A percentile compares a stretch with the other conserved stretches of the same genome.
Conservation (phyloP, 2,329 filamentous ascomycete species). For the Lasiodiplodia gonubiensis region DNA sequence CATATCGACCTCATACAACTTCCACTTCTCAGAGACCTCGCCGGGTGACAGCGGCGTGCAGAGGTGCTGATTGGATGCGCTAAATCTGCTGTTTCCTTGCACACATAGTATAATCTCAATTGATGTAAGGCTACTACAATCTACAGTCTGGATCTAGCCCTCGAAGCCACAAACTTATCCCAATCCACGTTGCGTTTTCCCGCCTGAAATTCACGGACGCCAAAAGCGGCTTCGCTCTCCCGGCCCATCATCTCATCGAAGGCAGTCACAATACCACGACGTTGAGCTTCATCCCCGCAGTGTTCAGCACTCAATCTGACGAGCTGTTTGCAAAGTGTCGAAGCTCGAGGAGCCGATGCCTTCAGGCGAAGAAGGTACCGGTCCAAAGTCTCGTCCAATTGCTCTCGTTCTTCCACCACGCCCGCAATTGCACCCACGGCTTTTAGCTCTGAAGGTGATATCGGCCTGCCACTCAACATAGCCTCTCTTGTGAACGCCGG, state of each 20-base stretch:
- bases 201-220: constrained; percentile 29
- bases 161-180: background rate
- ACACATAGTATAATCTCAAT: no score
- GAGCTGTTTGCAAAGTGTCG: background rate
- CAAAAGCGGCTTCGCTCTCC: constrained; percentile 23
- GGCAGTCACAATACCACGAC: constrained; percentile 11
- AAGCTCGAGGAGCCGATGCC: background rate
- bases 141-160: background rate
- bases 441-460: constrained; percentile 39
- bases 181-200: constrained; percentile 27
- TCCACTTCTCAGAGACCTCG: background rate
- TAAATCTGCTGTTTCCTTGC: no score
- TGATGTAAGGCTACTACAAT: background rate
- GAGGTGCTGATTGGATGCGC: background rate
- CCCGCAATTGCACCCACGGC: constrained; percentile 34
- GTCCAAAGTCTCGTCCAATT: constrained; percentile 35
- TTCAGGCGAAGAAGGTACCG: constrained; percentile 34
- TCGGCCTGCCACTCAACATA: constrained; percentile 45
- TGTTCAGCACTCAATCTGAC: background rate
- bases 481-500: constrained; percentile 45
- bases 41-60: background rate
- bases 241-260: constrained; percentile 31
- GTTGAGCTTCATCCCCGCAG: background rate
- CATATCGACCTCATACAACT: no score
- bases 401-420: constrained; percentile 32